These are phyloP conservation scores for Aquanectria penicillioides DNA, from an alignment of 2,329 filamentous ascomycete genomes.

Conservation along the genomic window DNA sequence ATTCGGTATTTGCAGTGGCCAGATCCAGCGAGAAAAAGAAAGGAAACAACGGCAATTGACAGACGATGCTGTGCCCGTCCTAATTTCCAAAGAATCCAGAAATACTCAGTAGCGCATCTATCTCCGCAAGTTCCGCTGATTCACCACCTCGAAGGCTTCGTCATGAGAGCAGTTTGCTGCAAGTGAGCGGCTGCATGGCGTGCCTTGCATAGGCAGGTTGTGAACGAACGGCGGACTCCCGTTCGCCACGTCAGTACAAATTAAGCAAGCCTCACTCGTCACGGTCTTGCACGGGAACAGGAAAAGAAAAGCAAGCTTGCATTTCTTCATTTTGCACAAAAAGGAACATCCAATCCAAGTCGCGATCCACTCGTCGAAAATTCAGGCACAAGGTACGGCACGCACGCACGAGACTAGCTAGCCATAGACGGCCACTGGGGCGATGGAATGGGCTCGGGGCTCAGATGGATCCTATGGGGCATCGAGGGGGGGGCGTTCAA, in stretches of 20 bases:
- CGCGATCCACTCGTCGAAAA: neutral
- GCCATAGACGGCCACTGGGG: neutral
- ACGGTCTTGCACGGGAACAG: neutral
- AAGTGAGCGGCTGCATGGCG: constrained; percentile 2
- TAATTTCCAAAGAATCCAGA: neutral
- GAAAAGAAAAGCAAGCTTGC: constrained; percentile 2
- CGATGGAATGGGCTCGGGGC: constrained; percentile 8
- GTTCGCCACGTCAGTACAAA: neutral
- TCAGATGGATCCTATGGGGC: neutral
- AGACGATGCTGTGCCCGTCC: neutral
- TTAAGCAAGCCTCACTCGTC: constrained; percentile 10
- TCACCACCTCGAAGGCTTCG: neutral
- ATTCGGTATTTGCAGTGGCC: too few relatives aligned
- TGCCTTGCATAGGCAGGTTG: constrained; percentile 8
- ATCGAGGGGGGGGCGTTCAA: neutral
- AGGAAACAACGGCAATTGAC: too few relatives aligned
- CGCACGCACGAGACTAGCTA: constrained; percentile 3
- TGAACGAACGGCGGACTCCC: neutral
- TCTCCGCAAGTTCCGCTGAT: neutral
- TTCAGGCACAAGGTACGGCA: neutral
- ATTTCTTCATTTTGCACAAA: constrained; percentile 19
- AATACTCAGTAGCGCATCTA: neutral
- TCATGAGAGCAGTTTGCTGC: neutral
- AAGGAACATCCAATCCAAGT: neutral
- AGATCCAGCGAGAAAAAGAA: neutral